Conservation (phyloP, 139 green algal genomes). For the Trebouxia sp. region DNA sequence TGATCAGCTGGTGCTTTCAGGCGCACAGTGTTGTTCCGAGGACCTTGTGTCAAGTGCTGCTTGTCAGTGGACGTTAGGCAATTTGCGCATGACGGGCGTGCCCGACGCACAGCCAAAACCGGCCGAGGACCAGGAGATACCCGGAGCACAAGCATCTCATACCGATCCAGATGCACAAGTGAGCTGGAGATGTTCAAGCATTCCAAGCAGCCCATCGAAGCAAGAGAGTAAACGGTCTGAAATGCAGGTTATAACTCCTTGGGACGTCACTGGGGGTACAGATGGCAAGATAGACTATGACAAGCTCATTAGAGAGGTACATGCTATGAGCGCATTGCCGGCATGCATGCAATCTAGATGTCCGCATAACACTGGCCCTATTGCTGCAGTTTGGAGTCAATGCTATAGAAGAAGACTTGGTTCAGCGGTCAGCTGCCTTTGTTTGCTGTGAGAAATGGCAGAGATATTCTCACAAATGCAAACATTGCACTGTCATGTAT, state of each 20-base stretch:
- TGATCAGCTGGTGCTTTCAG: too few relatives aligned
- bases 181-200: too few relatives aligned
- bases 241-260: conserved; percentile 61
- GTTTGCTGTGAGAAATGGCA: not conserved
- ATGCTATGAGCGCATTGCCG: not conserved
- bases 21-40: too few relatives aligned
- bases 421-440: not conserved
- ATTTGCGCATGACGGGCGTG: too few relatives aligned
- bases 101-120: too few relatives aligned
- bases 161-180: too few relatives aligned
- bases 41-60: too few relatives aligned
- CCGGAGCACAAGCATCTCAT: too few relatives aligned
- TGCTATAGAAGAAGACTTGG: not conserved
- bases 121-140: too few relatives aligned
- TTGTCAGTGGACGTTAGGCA: too few relatives aligned
- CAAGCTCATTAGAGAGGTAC: conserved; percentile 87
- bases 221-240: not conserved
- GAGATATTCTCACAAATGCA: not conserved
- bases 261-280: conserved; percentile 84
- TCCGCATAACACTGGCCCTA: not conserved
- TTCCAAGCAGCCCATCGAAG: too few relatives aligned
- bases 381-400: conserved; percentile 7
- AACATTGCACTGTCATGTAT: not conserved
- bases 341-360: not conserved
- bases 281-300: conserved; percentile 97